Percentiles rank a stretch among this genome's conserved stretches.
phyloP scores from a whole-genome alignment of 768 basidiomycete species.

The Mycena rosella region DNA sequence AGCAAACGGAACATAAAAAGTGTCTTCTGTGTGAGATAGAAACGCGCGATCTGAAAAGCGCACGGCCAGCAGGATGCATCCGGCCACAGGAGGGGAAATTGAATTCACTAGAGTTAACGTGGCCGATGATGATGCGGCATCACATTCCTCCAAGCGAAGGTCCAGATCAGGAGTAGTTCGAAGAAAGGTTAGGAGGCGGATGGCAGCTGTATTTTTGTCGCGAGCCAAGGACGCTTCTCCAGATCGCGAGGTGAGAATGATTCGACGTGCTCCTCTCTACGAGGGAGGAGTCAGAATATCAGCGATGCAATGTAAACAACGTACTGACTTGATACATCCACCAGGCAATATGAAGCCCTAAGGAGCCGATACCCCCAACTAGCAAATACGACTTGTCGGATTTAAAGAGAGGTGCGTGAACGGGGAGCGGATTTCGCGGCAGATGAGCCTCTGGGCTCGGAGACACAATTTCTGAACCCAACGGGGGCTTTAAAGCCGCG shows the following conservation, averaged over 20 bases:
- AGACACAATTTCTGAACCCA: not conserved
- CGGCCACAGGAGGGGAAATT: constrained; percentile 44
- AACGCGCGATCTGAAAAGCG: constrained; percentile 47
- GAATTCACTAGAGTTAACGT: constrained; percentile 39
- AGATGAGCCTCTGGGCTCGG: not conserved
- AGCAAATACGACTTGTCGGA: constrained; percentile 50
- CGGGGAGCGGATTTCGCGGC: constrained; percentile 18
- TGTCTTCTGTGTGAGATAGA: constrained; percentile 47
- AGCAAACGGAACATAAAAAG: constrained; percentile 43
- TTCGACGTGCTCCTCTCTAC: constrained; percentile 52
- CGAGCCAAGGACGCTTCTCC: constrained; percentile 32
- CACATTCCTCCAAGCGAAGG: constrained; percentile 47
- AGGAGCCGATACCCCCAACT: constrained; percentile 54
- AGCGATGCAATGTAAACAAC: not conserved
- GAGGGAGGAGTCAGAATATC: not conserved
- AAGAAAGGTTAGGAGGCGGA: constrained; percentile 38
- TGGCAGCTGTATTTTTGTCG: too few species aligned
- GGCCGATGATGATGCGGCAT: constrained; percentile 42
- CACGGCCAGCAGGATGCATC: constrained; percentile 49
- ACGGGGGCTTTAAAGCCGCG: not conserved
- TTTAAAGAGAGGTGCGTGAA: constrained; percentile 35
- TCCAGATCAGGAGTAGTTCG: constrained; percentile 43
- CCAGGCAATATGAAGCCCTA: constrained; percentile 53
- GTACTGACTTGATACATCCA: constrained; percentile 56
- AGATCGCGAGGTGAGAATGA: constrained; percentile 53